Conservation (phyloP, 2,329 filamentous ascomycete genomes). For the Zasmidium citrigriseum region DNA sequence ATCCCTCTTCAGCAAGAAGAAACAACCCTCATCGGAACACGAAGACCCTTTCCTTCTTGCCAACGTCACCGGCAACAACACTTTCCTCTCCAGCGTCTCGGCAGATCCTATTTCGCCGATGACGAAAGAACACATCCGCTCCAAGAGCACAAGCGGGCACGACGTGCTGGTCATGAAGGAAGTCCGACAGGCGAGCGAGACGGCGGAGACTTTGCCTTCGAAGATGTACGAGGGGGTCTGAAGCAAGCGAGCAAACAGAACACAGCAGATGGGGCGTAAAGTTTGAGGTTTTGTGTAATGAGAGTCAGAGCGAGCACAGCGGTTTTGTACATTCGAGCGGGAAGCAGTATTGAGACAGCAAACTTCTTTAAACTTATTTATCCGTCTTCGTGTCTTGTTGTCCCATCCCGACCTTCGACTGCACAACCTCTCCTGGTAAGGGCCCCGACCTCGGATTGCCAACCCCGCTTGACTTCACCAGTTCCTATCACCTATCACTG, state of each 20-base stretch:
- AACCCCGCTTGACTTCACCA: too few species aligned
- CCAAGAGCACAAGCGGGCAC: constrained; percentile 12
- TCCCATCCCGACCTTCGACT: too few species aligned
- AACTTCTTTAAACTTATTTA: too few species aligned
- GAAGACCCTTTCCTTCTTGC: constrained; percentile 18
- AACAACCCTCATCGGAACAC: constrained; percentile 1
- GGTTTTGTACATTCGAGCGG: too few species aligned
- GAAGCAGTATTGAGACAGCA: too few species aligned
- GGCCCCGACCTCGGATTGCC: too few species aligned
- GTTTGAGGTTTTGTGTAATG: not conserved
- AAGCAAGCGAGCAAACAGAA: not conserved
- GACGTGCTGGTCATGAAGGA: constrained; percentile 30
- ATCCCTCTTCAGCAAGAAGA: constrained; percentile 13
- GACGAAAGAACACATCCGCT: constrained; percentile 10
- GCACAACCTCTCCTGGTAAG: too few species aligned
- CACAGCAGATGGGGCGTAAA: not conserved
- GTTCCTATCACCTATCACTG: too few species aligned
- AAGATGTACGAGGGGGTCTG: constrained; percentile 16
- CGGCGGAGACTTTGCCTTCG: constrained; percentile 17
- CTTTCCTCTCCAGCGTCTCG: constrained; percentile 14
- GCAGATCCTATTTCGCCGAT: constrained; percentile 21
- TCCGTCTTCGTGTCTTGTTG: too few species aligned
- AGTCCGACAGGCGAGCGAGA: constrained; percentile 30
- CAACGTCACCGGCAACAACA: constrained; percentile 5
- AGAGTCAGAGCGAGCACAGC: not conserved